Evolutionary conservation across 148 eudicot species (phyloP).

Genomic region (Selenicereus undatus): DNA sequence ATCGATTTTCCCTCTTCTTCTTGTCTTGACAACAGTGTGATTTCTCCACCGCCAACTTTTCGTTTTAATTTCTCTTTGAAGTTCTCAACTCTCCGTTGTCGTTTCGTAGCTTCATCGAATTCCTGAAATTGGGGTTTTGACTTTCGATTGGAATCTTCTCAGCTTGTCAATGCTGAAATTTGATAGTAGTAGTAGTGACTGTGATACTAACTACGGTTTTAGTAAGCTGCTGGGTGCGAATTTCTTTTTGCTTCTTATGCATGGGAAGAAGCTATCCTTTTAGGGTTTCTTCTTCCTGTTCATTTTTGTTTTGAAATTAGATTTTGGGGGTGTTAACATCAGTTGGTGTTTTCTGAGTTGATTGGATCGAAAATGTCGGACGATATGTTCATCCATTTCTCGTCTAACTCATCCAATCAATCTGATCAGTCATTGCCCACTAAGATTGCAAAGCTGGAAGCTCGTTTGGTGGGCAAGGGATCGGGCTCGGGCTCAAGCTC

Average conservation of each 20-base stretch:
- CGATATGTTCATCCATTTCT: constrained; percentile 71
- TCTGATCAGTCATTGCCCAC: constrained; percentile 77
- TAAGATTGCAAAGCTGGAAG: constrained; percentile 90
- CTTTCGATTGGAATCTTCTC: neutral
- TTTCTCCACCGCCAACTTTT: neutral
- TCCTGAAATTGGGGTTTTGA: constrained; percentile 13
- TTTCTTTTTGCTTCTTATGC: constrained; percentile 17
- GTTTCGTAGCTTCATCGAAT: neutral
- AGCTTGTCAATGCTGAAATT: constrained; percentile 15
- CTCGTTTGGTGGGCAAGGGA: constrained; percentile 85
- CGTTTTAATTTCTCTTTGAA: neutral
- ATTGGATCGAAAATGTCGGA: constrained; percentile 60
- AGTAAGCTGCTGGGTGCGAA: neutral
- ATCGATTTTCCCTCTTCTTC: neutral
- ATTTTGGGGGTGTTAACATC: neutral
- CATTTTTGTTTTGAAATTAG: neutral
- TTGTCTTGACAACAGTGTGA: neutral
- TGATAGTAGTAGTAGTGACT: neutral
- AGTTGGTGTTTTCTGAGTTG: constrained; percentile 1
- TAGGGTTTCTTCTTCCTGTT: constrained; percentile 21
- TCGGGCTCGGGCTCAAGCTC: constrained; percentile 34
- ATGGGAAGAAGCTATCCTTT: neutral
- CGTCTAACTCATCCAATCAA: constrained; percentile 90
- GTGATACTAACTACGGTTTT: neutral
- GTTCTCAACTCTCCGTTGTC: neutral